A percentile compares a stretch with the other conserved stretches of the same genome.
These are phyloP conservation scores for Solanum etuberosum DNA, from an alignment of 257 asterid species.

Conservation along the genomic window DNA sequence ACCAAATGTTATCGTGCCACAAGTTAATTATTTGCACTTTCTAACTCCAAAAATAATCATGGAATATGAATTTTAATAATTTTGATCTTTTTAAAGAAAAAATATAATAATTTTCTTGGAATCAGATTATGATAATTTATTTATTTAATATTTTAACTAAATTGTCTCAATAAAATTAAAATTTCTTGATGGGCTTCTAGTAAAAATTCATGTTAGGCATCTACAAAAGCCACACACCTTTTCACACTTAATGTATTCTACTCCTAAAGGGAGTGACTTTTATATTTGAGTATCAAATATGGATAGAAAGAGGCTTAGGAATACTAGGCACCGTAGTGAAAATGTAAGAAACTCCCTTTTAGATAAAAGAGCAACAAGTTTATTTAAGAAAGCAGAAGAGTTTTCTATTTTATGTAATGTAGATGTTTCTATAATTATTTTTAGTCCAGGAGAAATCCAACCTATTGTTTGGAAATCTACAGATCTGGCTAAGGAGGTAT, in stretches of 20 bases:
- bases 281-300: background rate
- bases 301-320: background rate
- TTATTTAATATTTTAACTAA: background rate
- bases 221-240: background rate
- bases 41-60: background rate
- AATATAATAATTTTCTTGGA: background rate
- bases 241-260: background rate
- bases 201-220: background rate
- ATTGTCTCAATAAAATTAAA: background rate
- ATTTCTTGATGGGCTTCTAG: background rate
- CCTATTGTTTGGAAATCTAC: constrained; percentile 22
- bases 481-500: constrained; percentile 2
- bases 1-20: background rate
- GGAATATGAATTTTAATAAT: background rate
- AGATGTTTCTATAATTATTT: constrained; percentile 13
- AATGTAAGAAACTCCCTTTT: background rate
- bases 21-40: background rate
- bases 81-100: background rate
- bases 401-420: constrained; percentile 26
- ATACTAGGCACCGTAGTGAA: background rate
- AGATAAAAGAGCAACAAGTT: background rate
- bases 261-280: background rate
- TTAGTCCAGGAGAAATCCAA: constrained; percentile 4
- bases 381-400: constrained; percentile 30
- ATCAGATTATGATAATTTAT: background rate